Percentiles rank a stretch among this genome's conserved stretches.
Conservation (phyloP, 306 rosid genomes). For the Fagus sylvatica region DNA sequence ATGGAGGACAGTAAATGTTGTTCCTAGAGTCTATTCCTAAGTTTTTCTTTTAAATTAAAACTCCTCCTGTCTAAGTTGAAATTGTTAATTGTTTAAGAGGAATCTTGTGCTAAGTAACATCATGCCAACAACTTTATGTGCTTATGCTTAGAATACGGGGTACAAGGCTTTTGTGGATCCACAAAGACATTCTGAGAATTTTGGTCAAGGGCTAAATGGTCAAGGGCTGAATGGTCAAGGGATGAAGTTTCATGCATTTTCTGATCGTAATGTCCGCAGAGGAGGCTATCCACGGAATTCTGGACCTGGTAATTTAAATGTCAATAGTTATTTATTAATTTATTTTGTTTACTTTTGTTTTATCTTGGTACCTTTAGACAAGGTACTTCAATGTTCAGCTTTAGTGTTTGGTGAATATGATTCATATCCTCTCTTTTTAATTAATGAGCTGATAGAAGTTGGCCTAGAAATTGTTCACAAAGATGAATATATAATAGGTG, state of each 20-base stretch:
- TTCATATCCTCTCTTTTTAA: neutral
- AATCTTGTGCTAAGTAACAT: constrained; percentile 2
- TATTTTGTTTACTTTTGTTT: neutral
- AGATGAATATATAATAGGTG: neutral
- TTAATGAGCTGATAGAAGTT: neutral
- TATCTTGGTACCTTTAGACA: neutral
- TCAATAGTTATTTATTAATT: neutral
- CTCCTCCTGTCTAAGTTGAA: neutral
- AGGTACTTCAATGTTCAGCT: neutral
- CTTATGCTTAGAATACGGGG: constrained; percentile 53
- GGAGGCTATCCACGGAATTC: constrained; percentile 57
- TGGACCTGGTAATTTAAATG: constrained; percentile 53
- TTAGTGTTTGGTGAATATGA: neutral
- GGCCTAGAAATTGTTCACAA: neutral
- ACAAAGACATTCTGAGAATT: constrained; percentile 49
- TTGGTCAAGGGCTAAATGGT: constrained; percentile 51
- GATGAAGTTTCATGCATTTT: constrained; percentile 41
- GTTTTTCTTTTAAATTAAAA: neutral
- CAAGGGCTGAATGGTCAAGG: constrained; percentile 60
- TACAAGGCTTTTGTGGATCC: constrained; percentile 50
- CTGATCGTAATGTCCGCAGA: constrained; percentile 65
- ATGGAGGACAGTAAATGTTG: neutral
- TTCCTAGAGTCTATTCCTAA: neutral
- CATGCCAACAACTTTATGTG: constrained; percentile 10
- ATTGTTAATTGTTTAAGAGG: neutral